Evolutionary conservation across 208 protist species (phyloP), one percentile per base, ranked within the genome.

Genomic region (Trypanosoma platydactyli): DNA sequence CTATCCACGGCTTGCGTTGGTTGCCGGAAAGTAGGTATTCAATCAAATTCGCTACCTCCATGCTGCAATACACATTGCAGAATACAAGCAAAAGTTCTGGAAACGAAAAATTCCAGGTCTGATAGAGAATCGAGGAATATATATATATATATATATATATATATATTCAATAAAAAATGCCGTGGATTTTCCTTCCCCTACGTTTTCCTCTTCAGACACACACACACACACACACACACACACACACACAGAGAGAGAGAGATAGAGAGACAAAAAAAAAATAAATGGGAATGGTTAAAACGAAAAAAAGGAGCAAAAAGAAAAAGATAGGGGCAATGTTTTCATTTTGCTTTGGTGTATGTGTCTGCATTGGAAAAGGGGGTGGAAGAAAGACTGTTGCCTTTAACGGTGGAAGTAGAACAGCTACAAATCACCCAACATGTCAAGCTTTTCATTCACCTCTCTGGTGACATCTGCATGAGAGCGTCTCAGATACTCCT

Each of bases 401-500:
- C 9, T 38, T 9, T 38, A 3, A 38, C 9, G 9, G 33, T 11
- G 33, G 9, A 38, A 38, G 9, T 38, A 38, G 33, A 38, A 13
- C 6, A 22, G 42, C 48, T 73, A 73, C 52, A 82, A 79, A 25
- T 41, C 63, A 45, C 89, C 73, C 33, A 94, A 30, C 45, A 83
- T 80, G 41, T 94, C 89, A 27, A 94, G 64, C 55, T 91, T 83
- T 12, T 73, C 77, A 50, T 84, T 82, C 9, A 94, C 69, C 48
- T 92, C 85, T 50, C 88, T 82, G 51, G 79, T 71, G 38, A 94
- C 68, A 20, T 73, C 79, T 35, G 78, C 82, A 51, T 84, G 79
- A 27, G 84, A 77, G 27, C 83, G 79, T 48, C 71, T 51, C 22
- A 80, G 35, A 35, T 64, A 61, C 40, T 83, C 77, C 24, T 80